phyloP scores from a whole-genome alignment of 768 basidiomycete genomes.

The Boletales sp. region DNA sequence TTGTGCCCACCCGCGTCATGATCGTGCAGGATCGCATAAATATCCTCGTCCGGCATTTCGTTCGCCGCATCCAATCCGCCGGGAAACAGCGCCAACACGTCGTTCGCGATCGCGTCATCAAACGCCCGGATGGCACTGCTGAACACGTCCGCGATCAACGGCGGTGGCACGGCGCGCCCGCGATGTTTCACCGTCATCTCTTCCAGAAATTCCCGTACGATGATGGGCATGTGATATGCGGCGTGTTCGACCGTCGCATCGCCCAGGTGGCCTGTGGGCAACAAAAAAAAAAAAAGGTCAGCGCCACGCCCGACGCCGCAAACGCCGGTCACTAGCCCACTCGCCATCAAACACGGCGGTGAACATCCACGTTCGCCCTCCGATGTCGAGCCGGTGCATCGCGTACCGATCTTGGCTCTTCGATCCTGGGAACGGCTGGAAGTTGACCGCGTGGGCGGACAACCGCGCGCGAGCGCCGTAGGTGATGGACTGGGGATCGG shows the following conservation, averaged over 20 bases:
- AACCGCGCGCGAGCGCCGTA: constrained; percentile 36
- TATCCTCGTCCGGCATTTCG: constrained; percentile 51
- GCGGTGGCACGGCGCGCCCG: constrained; percentile 40
- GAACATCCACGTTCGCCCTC: constrained; percentile 57
- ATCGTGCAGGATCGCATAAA: constrained; percentile 62
- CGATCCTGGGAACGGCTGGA: constrained; percentile 55
- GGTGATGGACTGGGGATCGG: constrained; percentile 46
- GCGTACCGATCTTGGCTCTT: constrained; percentile 64
- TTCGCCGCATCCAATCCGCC: constrained; percentile 51
- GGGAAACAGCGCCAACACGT: constrained; percentile 57
- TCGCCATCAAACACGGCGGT: constrained; percentile 70
- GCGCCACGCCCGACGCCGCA: too few species aligned
- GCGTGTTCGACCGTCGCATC: constrained; percentile 70
- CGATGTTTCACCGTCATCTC: constrained; percentile 37
- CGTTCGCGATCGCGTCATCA: constrained; percentile 64
- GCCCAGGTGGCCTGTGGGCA: constrained; percentile 55
- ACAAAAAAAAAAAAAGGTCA: background rate
- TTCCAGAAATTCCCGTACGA: constrained; percentile 56
- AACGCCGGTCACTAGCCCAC: constrained; percentile 16
- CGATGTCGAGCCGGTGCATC: constrained; percentile 52
- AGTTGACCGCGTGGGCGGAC: constrained; percentile 61
- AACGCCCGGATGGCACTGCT: constrained; percentile 57
- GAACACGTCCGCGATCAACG: constrained; percentile 53
- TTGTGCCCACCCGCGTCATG: constrained; percentile 54
- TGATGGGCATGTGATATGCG: constrained; percentile 63